These are phyloP conservation scores for Coccinonectria pachysandricola DNA, from an alignment of 2,329 filamentous ascomycete genomes.

Conservation along the genomic window DNA sequence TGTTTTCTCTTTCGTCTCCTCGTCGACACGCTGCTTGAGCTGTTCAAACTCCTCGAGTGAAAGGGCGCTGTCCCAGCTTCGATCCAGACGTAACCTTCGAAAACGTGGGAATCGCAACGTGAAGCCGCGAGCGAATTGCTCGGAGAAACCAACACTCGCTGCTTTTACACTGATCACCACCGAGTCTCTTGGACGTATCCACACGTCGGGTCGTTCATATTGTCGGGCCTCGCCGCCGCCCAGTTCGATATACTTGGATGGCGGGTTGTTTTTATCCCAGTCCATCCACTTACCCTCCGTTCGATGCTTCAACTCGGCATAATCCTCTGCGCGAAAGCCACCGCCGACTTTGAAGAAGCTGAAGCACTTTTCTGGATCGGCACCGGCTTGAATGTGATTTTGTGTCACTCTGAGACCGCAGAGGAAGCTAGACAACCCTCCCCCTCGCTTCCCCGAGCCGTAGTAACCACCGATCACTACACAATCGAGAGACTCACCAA, in stretches of 20 bases:
- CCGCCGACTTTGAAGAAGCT: slow-evolving; percentile 99
- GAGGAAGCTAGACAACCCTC: slow-evolving; percentile 74
- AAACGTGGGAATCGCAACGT: slow-evolving; percentile 91
- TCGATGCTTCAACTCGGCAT: slow-evolving; percentile 67
- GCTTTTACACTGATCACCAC: slow-evolving; percentile 85
- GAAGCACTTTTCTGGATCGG: slow-evolving; percentile 63
- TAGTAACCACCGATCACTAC: slow-evolving; percentile 88
- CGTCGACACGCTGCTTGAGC: slow-evolving; percentile 57
- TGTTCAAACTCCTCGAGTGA: slow-evolving; percentile 68
- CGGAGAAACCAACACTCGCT: slow-evolving; percentile 62
- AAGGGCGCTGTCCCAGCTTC: slow-evolving; percentile 70
- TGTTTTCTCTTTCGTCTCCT: slow-evolving; percentile 60
- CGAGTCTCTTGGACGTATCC: slow-evolving; percentile 85
- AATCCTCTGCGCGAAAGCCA: slow-evolving; percentile 77
- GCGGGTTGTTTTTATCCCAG: slow-evolving; percentile 71
- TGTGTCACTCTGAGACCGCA: slow-evolving; percentile 74
- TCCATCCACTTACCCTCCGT: slow-evolving; percentile 88
- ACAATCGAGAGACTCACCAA: slow-evolving; percentile 86
- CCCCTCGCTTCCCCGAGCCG: slow-evolving; percentile 76
- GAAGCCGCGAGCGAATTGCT: slow-evolving; percentile 64
- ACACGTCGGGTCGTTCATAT: slow-evolving; percentile 74
- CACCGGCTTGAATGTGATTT: slow-evolving; percentile 48
- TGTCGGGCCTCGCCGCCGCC: slow-evolving; percentile 63
- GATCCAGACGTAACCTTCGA: slow-evolving; percentile 70
- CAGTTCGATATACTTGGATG: slow-evolving; percentile 68